Percentiles rank a stretch among this genome's conserved stretches.
Evolutionary conservation across 2,329 filamentous ascomycete genomes (phyloP).

Genomic region (Graphiopsis chlorocephala): DNA sequence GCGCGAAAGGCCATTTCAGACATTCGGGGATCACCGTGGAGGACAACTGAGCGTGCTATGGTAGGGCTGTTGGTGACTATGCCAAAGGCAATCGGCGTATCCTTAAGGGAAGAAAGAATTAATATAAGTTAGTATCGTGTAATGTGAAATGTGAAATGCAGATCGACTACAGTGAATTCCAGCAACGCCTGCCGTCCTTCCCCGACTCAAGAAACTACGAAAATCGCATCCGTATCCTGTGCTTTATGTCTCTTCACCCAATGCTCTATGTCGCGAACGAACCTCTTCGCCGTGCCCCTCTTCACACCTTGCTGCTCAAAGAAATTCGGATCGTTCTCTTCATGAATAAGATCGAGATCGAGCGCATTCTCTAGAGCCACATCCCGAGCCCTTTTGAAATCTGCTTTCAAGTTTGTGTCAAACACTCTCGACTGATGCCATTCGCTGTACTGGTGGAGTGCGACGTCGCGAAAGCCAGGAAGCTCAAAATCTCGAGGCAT

Average conservation of each 20-base stretch:
- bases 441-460: too few species aligned
- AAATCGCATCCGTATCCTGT: neutral
- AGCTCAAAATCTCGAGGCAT: neutral
- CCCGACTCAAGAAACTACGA: neutral
- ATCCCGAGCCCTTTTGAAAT: neutral
- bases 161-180: too few species aligned
- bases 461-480: neutral
- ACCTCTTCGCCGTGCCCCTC: neutral
- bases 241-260: neutral
- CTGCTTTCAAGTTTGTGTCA: too few species aligned
- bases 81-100: too few species aligned
- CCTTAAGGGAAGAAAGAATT: too few species aligned
- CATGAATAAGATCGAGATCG: neutral
- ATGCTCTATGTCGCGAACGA: neutral
- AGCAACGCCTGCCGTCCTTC: too few species aligned
- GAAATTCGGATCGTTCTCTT: neutral
- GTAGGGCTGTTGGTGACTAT: too few species aligned
- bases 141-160: too few species aligned
- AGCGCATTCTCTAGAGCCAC: neutral
- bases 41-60: neutral
- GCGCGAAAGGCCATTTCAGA: conserved; percentile 14
- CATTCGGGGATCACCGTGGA: conserved; percentile 11
- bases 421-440: too few species aligned
- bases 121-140: too few species aligned
- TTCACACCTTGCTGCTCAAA: neutral